These are phyloP conservation scores for Exsudoporus frostii DNA, from an alignment of 768 basidiomycete genomes.

Conservation along the genomic window DNA sequence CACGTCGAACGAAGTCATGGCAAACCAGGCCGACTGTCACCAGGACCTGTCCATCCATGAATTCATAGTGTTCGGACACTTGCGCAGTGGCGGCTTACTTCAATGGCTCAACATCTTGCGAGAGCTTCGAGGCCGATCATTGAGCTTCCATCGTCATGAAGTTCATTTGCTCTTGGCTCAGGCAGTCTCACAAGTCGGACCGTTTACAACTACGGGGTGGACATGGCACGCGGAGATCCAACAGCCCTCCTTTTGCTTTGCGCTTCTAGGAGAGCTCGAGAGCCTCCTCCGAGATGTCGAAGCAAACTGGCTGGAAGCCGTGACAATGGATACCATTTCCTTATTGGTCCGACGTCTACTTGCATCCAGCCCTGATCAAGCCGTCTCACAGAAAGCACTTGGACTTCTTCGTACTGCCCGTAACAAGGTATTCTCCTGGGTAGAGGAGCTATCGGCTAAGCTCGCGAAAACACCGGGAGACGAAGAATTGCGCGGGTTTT, in stretches of 20 bases:
- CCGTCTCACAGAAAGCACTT: conserved; percentile 19
- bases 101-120: conserved; percentile 52
- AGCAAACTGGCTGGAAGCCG: conserved; percentile 39
- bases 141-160: conserved; percentile 37
- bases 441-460: conserved; percentile 28
- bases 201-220: no score
- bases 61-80: conserved; percentile 38
- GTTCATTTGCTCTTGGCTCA: conserved; percentile 43
- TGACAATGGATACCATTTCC: conserved; percentile 31
- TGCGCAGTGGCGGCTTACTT: conserved; percentile 43
- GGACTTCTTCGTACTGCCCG: conserved; percentile 32
- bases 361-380: conserved; percentile 13
- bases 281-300: conserved; percentile 31
- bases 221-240: conserved; percentile 34
- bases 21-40: conserved; percentile 41
- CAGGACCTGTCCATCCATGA: conserved; percentile 42
- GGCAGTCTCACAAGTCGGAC: conserved; percentile 42
- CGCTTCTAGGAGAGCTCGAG: conserved; percentile 35
- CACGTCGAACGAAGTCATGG: conserved; percentile 40
- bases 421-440: conserved; percentile 34
- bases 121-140: conserved; percentile 34
- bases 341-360: conserved; percentile 36
- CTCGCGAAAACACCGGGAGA: conserved; percentile 6
- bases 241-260: conserved; percentile 28
- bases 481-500: conserved; percentile 1